A percentile compares a stretch with the other conserved stretches of the same genome.
Evolutionary conservation across 2,329 filamentous ascomycete species (phyloP).

Genomic region (Sarocladiaceae sp.): DNA sequence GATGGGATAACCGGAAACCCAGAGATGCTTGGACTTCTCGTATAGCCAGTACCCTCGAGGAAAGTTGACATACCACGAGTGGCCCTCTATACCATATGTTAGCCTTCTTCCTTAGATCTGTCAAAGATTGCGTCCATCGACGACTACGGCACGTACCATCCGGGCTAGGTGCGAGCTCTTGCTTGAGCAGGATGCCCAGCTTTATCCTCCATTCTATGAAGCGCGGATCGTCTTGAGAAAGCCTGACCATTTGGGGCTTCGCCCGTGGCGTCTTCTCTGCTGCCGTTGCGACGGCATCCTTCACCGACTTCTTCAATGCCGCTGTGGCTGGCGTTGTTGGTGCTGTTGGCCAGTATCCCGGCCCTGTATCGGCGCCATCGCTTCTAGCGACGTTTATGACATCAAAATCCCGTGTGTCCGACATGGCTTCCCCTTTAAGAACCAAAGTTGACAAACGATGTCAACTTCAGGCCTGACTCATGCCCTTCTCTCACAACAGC

Average conservation of each 20-base stretch:
- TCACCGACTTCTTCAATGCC: conserved; percentile 31
- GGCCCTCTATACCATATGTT: conserved; percentile 30
- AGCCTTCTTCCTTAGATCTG: conserved; percentile 1
- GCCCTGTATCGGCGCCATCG: conserved; percentile 41
- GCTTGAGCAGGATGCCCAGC: conserved; percentile 40
- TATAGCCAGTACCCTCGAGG: conserved; percentile 43
- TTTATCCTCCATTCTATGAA: conserved; percentile 42
- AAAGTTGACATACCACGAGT: conserved; percentile 40
- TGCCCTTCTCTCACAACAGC: no score
- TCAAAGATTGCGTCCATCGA: neutral
- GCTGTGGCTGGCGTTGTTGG: conserved; percentile 18
- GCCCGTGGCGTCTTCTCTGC: conserved; percentile 31
- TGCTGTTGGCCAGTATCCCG: conserved; percentile 38
- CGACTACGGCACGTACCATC: conserved; percentile 24
- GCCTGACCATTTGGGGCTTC: conserved; percentile 38
- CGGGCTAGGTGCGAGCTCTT: conserved; percentile 36
- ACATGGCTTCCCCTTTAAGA: conserved; percentile 19
- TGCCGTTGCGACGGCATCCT: conserved; percentile 21
- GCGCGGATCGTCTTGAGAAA: conserved; percentile 38
- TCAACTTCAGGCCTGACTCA: neutral
- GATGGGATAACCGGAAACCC: conserved; percentile 45
- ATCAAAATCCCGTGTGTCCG: conserved; percentile 36
- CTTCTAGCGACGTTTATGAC: conserved; percentile 38
- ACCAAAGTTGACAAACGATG: no score
- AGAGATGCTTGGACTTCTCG: conserved; percentile 44